Evolutionary conservation across 169 alveolate species (phyloP), one percentile per base, ranked within the genome.

Genomic region (Cryptosporidium ryanae): DNA sequence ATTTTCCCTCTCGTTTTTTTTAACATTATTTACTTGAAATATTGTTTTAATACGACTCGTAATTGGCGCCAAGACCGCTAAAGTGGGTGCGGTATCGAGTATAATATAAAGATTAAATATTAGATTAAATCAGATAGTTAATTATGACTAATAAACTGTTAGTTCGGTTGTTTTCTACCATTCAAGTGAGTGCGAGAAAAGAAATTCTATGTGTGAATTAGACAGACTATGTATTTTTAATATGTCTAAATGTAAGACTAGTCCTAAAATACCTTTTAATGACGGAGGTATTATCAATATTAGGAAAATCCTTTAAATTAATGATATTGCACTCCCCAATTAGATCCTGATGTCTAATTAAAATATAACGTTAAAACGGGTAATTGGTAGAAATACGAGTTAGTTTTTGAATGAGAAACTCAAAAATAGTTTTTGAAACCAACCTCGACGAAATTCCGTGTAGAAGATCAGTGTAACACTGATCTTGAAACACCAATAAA

Each of bases 371-470:
- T 7, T 52, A 52, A 5, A 38, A 10, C 3, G 3, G 46, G 46
- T 38, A 10, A n/a, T n/a, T n/a, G n/a, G n/a, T n/a, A n/a, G n/a
- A n/a, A n/a, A n/a, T n/a, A n/a, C n/a, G n/a, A n/a, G n/a, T n/a
- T n/a, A n/a, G n/a, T n/a, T n/a, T 27, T 32, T 17, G 0, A 52
- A 0, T 8, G 21, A 18, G 0, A 23, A 23, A 7, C 7, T 66
- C 15, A 48, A 32, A 1, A 38, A 43, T 18, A 27, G 31, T 15
- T 10, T 10, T 44, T 50, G 8, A 21, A 43, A 25, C 84, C 57
- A 57, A 76, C 71, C 71, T 76, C 44, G 68, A 38, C 10, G 68
- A 55, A 29, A 76, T 76, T n/a, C 87, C 87, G 29, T 76, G 87
- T 59, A 76, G 52, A 25, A 76, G 71, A n/a, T 54, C 52, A 13